phyloP scores from a whole-genome alignment of 108 stramenopile species.

The Aureococcus anophagefferens region DNA sequence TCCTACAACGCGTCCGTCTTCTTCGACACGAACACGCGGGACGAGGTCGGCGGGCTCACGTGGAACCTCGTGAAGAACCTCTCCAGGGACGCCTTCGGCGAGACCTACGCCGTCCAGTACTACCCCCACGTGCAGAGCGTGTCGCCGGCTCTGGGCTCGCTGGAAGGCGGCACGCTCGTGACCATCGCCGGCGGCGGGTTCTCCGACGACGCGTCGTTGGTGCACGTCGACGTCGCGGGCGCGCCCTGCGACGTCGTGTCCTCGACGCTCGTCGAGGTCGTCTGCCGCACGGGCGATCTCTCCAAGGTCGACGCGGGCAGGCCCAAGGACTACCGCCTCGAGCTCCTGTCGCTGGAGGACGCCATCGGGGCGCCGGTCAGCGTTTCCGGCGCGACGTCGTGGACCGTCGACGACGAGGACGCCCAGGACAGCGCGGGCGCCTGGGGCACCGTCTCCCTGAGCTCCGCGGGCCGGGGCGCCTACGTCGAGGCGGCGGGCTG shows the following conservation, averaged over 20 bases:
- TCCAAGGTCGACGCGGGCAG: background rate
- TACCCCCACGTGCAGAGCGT: conserved; percentile 8
- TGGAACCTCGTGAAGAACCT: background rate
- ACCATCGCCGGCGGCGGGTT: conserved; percentile 12
- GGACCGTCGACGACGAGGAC: background rate
- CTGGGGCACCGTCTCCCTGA: background rate
- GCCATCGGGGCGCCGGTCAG: background rate
- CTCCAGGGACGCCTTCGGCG: background rate
- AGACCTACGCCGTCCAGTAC: conserved; percentile 3
- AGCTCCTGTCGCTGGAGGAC: background rate
- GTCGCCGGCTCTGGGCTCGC: background rate
- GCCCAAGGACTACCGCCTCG: background rate
- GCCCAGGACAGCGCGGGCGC: background rate
- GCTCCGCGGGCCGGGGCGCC: background rate
- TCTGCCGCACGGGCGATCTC: conserved; percentile 2
- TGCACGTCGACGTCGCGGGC: conserved; percentile 3
- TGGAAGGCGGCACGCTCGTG: conserved; percentile 5
- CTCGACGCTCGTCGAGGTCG: conserved; percentile 5
- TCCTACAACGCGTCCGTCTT: conserved; percentile 3
- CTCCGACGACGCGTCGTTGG: background rate
- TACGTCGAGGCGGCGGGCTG: background rate
- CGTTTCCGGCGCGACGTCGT: background rate
- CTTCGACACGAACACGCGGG: background rate
- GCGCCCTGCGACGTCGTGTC: conserved; percentile 1
- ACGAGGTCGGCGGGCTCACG: background rate